Evolutionary conservation across 2,329 filamentous ascomycete genomes (phyloP).

Genomic region (Pyrenophora graminea): DNA sequence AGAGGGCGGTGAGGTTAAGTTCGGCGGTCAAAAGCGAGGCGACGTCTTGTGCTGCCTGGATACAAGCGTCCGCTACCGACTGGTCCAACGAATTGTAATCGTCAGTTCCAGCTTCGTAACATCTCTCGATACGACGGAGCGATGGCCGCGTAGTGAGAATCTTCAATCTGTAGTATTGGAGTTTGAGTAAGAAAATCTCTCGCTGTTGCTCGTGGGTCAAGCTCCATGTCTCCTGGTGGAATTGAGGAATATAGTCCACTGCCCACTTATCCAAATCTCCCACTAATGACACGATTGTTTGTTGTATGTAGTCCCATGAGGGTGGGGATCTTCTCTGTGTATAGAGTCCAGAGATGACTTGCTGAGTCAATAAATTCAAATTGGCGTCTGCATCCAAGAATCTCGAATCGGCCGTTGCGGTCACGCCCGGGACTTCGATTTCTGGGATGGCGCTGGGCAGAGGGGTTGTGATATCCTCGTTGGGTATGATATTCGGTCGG

Average conservation of each 20-base stretch:
- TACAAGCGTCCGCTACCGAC: constrained; percentile 34
- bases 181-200: constrained; percentile 16
- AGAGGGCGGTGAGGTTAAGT: constrained; percentile 15
- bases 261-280: constrained; percentile 35
- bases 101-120: constrained; percentile 30
- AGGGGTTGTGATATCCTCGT: constrained; percentile 32
- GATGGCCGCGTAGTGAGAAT: constrained; percentile 44
- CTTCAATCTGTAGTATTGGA: constrained; percentile 37
- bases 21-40: constrained; percentile 33
- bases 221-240: not conserved
- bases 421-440: not conserved
- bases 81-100: constrained; percentile 34
- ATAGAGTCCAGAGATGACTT: constrained; percentile 31
- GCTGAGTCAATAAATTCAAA: constrained; percentile 10
- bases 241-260: constrained; percentile 13
- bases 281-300: constrained; percentile 28
- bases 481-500: constrained; percentile 38
- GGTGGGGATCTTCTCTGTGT: constrained; percentile 27
- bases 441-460: constrained; percentile 16
- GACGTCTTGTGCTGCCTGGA: constrained; percentile 38
- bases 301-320: constrained; percentile 41
- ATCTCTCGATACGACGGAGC: constrained; percentile 39
- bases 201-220: constrained; percentile 15
- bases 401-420: not conserved
- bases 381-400: constrained; percentile 12